phyloP scores from a whole-genome alignment of 495 filamentous ascomycete genomes.

The Aspergillus saccharolyticus region DNA sequence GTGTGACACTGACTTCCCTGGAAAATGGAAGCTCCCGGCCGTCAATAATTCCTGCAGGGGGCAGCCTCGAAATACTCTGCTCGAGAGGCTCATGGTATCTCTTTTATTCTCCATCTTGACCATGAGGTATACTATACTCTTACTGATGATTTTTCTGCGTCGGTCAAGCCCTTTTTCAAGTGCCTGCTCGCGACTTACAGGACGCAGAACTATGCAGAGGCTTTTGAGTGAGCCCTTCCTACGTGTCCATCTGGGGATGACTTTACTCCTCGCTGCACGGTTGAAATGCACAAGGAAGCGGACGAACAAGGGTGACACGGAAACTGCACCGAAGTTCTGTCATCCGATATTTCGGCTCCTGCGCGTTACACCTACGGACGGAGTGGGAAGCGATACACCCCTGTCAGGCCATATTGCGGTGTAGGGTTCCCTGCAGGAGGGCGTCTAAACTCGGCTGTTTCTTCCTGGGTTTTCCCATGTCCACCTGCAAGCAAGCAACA shows the following conservation, averaged over 20 bases:
- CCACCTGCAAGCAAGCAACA: neutral
- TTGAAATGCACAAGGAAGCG: neutral
- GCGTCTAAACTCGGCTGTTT: neutral
- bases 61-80: neutral
- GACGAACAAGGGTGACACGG: neutral
- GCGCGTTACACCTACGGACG: conserved; percentile 10
- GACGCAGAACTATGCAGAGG: neutral
- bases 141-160: conserved; percentile 3
- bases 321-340: conserved; percentile 1
- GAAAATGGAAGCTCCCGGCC: conserved; percentile 3
- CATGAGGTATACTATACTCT: conserved; percentile 1
- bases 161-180: neutral
- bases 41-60: neutral
- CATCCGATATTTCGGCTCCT: neutral
- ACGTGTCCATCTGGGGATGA: neutral
- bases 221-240: neutral
- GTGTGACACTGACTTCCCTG: neutral
- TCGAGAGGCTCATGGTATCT: conserved; percentile 2
- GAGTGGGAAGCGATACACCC: conserved; percentile 1
- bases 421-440: conserved; percentile 1
- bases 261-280: neutral
- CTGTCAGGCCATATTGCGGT: conserved; percentile 11
- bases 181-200: neutral
- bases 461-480: too few relatives aligned
- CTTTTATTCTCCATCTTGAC: neutral